These are phyloP conservation scores for Acanthamoeba lenticulata DNA, from an alignment of 208 protist genomes.

Conservation along the genomic window DNA sequence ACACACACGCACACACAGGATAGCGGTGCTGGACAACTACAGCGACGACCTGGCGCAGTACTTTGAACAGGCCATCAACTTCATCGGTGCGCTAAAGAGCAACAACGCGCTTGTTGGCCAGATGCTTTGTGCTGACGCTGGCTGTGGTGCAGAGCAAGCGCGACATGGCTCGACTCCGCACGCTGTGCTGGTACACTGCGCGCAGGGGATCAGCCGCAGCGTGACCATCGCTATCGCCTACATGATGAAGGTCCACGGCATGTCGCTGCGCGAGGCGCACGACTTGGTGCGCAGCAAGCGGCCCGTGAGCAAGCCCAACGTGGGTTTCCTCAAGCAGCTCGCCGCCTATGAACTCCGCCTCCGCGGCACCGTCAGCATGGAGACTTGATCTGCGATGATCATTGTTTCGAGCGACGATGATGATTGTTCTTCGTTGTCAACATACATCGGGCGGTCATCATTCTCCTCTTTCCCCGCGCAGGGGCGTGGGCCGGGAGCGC, in stretches of 20 bases:
- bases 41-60: neutral
- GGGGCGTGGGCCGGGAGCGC: too few relatives aligned
- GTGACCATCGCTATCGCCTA: neutral
- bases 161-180: neutral
- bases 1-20: neutral
- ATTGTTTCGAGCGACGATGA: too few relatives aligned
- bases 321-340: conserved; percentile 13
- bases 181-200: neutral
- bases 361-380: neutral
- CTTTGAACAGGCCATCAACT: neutral
- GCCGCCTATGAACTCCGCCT: neutral
- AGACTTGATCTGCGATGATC: neutral
- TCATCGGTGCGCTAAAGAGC: neutral
- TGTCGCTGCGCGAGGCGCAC: neutral
- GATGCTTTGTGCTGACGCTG: neutral
- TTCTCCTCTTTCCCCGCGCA: too few relatives aligned
- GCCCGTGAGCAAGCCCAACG: conserved; percentile 6
- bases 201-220: neutral
- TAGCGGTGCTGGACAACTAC: neutral
- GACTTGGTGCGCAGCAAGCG: neutral
- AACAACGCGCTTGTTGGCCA: neutral
- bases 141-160: neutral
- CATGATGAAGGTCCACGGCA: neutral
- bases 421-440: too few relatives aligned
- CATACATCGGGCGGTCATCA: too few relatives aligned